Percentiles rank a stretch among this genome's conserved stretches.
Evolutionary conservation across 2,329 filamentous ascomycete species (phyloP).

Genomic region (Colletotrichum ledebouriae): DNA sequence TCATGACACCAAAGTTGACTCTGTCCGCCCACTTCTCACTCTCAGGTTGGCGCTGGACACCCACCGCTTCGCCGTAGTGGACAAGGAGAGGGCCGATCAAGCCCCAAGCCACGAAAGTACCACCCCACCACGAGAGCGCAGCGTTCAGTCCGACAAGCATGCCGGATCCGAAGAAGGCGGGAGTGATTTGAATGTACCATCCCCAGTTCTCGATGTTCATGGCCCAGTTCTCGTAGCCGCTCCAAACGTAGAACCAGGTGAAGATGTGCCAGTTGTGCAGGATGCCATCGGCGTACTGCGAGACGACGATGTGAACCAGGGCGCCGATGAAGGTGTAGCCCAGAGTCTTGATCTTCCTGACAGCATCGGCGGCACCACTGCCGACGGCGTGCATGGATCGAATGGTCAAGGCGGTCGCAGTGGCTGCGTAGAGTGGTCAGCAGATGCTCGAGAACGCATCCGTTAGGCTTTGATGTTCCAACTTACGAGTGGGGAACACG

Average conservation of each 20-base stretch:
- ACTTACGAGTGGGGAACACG: conserved; percentile 65
- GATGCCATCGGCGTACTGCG: conserved; percentile 71
- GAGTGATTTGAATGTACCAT: conserved; percentile 71
- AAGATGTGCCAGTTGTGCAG: conserved; percentile 70
- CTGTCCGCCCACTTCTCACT: conserved; percentile 48
- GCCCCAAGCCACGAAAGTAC: conserved; percentile 69
- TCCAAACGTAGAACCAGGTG: conserved; percentile 68
- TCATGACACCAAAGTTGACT: conserved; percentile 50
- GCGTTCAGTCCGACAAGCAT: conserved; percentile 66
- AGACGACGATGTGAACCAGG: conserved; percentile 66
- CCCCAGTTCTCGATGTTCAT: conserved; percentile 71
- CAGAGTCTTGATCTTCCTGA: conserved; percentile 69
- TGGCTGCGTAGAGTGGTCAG: conserved; percentile 49
- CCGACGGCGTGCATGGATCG: conserved; percentile 71
- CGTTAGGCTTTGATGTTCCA: fast-evolving
- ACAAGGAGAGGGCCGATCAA: conserved; percentile 62
- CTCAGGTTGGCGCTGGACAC: conserved; percentile 51
- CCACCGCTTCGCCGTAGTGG: conserved; percentile 65
- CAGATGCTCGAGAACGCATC: background rate
- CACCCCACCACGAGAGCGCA: conserved; percentile 68
- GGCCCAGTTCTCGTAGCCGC: conserved; percentile 62
- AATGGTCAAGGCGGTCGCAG: conserved; percentile 72
- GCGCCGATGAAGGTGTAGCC: conserved; percentile 64
- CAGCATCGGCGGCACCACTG: conserved; percentile 64
- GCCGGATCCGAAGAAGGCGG: conserved; percentile 70